Percentiles rank a stretch among this genome's conserved stretches.
phyloP scores from a whole-genome alignment of 2,329 filamentous ascomycete species.

The Colletotrichum cuscutae region DNA sequence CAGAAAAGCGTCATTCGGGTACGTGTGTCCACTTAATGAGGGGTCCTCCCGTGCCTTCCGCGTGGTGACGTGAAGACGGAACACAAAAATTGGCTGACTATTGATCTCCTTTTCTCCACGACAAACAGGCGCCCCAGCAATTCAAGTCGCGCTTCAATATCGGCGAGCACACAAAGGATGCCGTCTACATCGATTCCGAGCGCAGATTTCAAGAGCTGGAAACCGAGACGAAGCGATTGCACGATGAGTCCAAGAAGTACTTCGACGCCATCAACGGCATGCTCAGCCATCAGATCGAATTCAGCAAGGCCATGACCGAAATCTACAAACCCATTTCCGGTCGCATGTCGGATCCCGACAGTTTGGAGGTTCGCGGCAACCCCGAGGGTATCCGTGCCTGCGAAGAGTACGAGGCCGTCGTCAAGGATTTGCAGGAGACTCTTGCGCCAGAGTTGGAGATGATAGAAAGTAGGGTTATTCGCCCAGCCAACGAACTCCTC shows the following conservation, averaged over 20 bases:
- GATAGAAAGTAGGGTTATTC: conserved; percentile 93
- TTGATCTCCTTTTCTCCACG: conserved; percentile 1
- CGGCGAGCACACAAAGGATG: conserved; percentile 94
- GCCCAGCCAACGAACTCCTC: conserved; percentile 90
- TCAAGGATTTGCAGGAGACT: conserved; percentile 89
- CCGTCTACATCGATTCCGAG: conserved; percentile 94
- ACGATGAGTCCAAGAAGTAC: conserved; percentile 97
- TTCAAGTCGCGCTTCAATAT: conserved; percentile 94
- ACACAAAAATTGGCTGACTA: conserved; percentile 22
- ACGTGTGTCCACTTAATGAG: conserved; percentile 44
- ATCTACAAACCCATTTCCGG: conserved; percentile 99
- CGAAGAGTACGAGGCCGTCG: conserved; percentile 94
- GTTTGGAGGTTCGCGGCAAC: conserved; percentile 84
- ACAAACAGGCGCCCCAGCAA: conserved; percentile 81
- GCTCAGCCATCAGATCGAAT: conserved; percentile 97
- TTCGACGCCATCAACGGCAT: conserved; percentile 98
- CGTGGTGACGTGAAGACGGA: conserved; percentile 5
- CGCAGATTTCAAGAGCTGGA: conserved; percentile 94
- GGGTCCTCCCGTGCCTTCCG: conserved; percentile 25
- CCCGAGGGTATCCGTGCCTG: conserved; percentile 93
- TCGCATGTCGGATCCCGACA: conserved; percentile 91
- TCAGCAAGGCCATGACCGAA: conserved; percentile 94
- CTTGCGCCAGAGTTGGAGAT: conserved; percentile 94
- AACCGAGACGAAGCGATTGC: conserved; percentile 93
- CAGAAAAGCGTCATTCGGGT: conserved; percentile 89